Evolutionary conservation across 306 rosid genomes (phyloP), one percentile per base, ranked within the genome.

Genomic region (Gynostemma pentaphyllum): DNA sequence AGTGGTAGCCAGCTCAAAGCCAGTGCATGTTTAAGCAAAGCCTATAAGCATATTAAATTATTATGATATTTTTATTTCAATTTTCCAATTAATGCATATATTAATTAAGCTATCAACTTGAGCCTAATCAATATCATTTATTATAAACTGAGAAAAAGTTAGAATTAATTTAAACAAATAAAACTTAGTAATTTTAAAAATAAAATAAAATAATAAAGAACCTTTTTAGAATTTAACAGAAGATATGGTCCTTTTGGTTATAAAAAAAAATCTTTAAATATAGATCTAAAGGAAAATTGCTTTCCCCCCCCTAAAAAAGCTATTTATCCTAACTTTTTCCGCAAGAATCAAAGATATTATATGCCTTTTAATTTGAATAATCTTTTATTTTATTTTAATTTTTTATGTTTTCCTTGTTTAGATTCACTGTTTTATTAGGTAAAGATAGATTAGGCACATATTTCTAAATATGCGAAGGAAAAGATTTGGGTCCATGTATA

Each of bases 1-100:
- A 28, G 22, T 54, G 62, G 42, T 42, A 30, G 29, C 62, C 62
- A 30, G n/a, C 62, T 55, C 62, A 55, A 18, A 30, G 41, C 14
- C 8, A 1, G 24, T 0, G 7, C n/a, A 24, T 51, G 2, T 14
- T 52, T 27, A 1, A 51, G 19, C 11, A n/a, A 27, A 24, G 13
- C 12, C 27, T 53, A 14, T 28, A n/a, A n/a, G n/a, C 9, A 27
- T 29, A 28, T 28, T 3, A 53, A 53, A 14, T n/a, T 53, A 29
- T 53, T 26, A 53, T n/a, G n/a, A n/a, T n/a, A 14, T 27, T 51
- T 51, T 26, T 51, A 15, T 26, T 27, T 50, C n/a, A 22, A 11
- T 27, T 26, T 52, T 26, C 23, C 10, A 19, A n/a, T 47, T 47
- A 47, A 19, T 6, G 51, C 2, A 16, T 45, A 13, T 15, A 45